phyloP scores from a whole-genome alignment of 345 rosid genomes.

The Murraya koenigii region DNA sequence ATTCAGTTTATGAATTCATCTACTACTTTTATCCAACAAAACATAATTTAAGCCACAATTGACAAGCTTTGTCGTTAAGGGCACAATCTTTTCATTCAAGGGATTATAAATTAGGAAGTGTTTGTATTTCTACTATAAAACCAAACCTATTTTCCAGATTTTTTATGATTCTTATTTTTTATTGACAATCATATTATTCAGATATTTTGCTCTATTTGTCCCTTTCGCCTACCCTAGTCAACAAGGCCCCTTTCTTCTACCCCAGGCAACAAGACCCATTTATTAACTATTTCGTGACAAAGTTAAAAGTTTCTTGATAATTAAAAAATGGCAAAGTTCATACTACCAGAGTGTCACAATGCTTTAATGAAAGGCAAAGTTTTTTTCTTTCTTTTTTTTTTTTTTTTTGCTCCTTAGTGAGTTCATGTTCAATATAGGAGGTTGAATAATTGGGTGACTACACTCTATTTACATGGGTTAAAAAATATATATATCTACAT shows the following conservation, averaged over 20 bases:
- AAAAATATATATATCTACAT: too few species aligned
- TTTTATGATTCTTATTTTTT: not conserved
- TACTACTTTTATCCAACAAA: not conserved
- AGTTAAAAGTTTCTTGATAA: not conserved
- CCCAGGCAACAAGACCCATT: not conserved
- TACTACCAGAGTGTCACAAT: not conserved
- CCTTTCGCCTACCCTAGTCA: not conserved
- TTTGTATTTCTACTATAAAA: not conserved
- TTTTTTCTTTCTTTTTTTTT: too few species aligned
- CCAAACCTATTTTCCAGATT: not conserved
- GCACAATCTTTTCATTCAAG: not conserved
- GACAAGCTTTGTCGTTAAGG: not conserved
- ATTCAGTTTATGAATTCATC: not conserved
- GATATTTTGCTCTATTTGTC: not conserved
- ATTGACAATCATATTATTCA: not conserved
- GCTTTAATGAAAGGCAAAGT: not conserved
- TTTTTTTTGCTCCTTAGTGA: too few species aligned
- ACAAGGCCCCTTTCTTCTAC: not conserved
- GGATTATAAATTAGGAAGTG: too few species aligned
- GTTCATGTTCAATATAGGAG: too few species aligned
- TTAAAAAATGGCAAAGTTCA: not conserved
- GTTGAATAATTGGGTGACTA: too few species aligned
- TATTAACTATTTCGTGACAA: not conserved
- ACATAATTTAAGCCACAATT: not conserved
- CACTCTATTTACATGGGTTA: too few species aligned